Evolutionary conservation across 176 grass and related monocot species (phyloP).

Genomic region (Metroxylon sagu): DNA sequence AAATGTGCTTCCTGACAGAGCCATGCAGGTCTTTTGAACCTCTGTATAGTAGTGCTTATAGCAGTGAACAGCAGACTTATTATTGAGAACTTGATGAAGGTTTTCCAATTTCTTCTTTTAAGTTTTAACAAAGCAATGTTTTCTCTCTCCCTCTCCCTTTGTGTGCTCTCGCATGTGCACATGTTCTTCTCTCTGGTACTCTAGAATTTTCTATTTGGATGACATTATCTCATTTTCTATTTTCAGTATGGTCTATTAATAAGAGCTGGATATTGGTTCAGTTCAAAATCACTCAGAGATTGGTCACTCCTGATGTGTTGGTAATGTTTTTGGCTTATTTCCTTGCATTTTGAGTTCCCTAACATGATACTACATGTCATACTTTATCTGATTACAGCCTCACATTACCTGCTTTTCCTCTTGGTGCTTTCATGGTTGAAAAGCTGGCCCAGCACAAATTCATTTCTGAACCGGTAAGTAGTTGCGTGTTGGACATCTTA

Average conservation of each 20-base stretch:
- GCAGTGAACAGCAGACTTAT: slow-evolving; percentile 94
- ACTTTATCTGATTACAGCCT: slow-evolving; percentile 56
- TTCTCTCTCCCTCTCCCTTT: slow-evolving; percentile 9
- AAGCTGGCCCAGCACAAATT: slow-evolving; percentile 56
- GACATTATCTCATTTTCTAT: slow-evolving; percentile 12
- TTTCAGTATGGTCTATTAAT: slow-evolving; percentile 92
- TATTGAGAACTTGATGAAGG: slow-evolving; percentile 99
- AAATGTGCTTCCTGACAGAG: slow-evolving; percentile 49
- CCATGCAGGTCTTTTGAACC: slow-evolving; percentile 96
- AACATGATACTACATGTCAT: slow-evolving; percentile 4
- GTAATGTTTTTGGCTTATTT: slow-evolving; percentile 28
- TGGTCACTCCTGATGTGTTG: slow-evolving; percentile 99
- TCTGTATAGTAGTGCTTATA: slow-evolving; percentile 92
- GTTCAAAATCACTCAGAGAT: slow-evolving; percentile 63
- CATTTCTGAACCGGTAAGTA: slow-evolving; percentile 57
- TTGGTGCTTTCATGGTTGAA: slow-evolving; percentile 55
- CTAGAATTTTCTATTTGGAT: background rate
- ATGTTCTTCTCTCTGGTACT: slow-evolving; percentile 4
- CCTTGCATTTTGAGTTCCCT: slow-evolving; percentile 14
- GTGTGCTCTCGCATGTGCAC: background rate
- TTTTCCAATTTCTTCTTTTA: slow-evolving; percentile 24
- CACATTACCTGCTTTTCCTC: slow-evolving; percentile 59
- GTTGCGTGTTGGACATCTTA: background rate
- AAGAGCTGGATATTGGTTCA: slow-evolving; percentile 98
- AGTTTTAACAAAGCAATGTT: background rate